Percentiles rank a stretch among this genome's conserved stretches.
Evolutionary conservation across 495 filamentous ascomycete species (phyloP).

Genomic region (Chaetomium tenue): DNA sequence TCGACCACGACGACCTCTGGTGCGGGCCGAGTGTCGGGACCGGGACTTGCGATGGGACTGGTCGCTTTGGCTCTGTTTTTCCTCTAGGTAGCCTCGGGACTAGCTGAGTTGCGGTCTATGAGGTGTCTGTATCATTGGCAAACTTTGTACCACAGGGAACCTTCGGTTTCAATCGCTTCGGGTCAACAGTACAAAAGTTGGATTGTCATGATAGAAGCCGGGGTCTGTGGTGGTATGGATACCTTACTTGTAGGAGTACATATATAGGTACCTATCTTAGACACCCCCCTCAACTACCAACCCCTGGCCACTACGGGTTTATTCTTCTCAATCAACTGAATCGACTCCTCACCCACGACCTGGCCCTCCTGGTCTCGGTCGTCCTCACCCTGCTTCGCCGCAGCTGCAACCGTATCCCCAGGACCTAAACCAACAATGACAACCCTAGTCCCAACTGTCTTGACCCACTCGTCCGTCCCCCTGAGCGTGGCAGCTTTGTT

Average conservation of each 20-base stretch:
- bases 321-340: constrained; percentile 2
- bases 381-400: neutral
- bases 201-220: no score
- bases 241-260: no score
- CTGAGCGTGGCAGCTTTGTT: neutral
- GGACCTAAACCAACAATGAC: neutral
- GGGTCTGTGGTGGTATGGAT: no score
- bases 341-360: constrained; percentile 2
- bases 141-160: no score
- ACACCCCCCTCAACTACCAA: neutral
- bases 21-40: neutral
- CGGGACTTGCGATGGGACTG: neutral
- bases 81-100: no score
- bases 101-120: no score
- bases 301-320: neutral
- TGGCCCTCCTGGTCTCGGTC: neutral
- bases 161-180: no score
- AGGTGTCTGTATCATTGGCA: no score
- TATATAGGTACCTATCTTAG: no score
- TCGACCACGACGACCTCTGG: neutral
- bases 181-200: no score
- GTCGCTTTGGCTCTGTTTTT: neutral
- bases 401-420: neutral
- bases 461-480: constrained; percentile 7
- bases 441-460: constrained; percentile 3